phyloP scores from a whole-genome alignment of 1,139 yeast genomes.

The Kodamaea arcana region DNA sequence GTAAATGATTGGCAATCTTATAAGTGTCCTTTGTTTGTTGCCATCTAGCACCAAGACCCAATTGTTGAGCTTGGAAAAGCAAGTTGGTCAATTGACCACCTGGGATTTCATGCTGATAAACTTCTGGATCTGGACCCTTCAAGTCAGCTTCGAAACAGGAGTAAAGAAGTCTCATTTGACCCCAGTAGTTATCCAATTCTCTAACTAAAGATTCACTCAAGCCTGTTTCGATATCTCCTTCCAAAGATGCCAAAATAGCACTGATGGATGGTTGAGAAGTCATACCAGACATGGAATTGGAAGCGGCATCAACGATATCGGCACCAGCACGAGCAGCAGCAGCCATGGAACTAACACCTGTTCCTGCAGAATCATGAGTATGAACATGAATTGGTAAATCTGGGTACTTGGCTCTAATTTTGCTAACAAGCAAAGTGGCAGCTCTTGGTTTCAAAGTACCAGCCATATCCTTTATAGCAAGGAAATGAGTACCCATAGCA shows the following conservation, averaged over 20 bases:
- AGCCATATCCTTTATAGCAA: slow-evolving; percentile 99
- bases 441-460: slow-evolving; percentile 97
- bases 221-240: slow-evolving; percentile 79
- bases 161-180: slow-evolving; percentile 94
- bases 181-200: slow-evolving; percentile 93
- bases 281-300: slow-evolving; percentile 96
- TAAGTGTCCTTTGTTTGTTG: slow-evolving; percentile 90
- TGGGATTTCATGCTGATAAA: slow-evolving; percentile 95
- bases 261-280: slow-evolving; percentile 97
- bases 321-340: slow-evolving; percentile 96
- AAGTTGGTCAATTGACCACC: slow-evolving; percentile 98
- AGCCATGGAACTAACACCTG: slow-evolving; percentile 96
- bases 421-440: slow-evolving; percentile 73
- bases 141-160: slow-evolving; percentile 97
- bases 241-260: slow-evolving; percentile 88
- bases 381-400: slow-evolving; percentile 96
- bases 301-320: slow-evolving; percentile 95
- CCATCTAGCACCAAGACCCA: slow-evolving; percentile 96
- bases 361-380: slow-evolving; percentile 99
- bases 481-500: slow-evolving; percentile 89
- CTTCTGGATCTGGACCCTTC: slow-evolving; percentile 99
- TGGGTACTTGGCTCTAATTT: slow-evolving; percentile 84
- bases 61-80: slow-evolving; percentile 98
- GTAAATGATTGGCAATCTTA: slow-evolving; percentile 78
- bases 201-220: slow-evolving; percentile 64